These are phyloP conservation scores for Taphrina flavorubra DNA, from an alignment of 1,139 yeast species.

Conservation along the genomic window DNA sequence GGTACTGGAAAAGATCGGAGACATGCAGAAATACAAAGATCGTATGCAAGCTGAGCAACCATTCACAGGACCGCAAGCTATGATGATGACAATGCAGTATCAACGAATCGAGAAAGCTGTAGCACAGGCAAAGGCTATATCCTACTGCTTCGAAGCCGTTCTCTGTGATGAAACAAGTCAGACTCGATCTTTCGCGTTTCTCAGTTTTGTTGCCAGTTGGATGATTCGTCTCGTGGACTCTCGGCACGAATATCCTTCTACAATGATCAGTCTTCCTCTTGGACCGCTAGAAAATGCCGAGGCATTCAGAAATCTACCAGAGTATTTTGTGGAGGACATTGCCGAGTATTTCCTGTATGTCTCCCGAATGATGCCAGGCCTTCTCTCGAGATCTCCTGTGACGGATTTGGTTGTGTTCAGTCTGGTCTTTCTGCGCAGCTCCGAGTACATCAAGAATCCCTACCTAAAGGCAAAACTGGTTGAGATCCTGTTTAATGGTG, in stretches of 20 bases:
- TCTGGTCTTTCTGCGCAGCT: conserved; percentile 77
- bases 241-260: conserved; percentile 64
- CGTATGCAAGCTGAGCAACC: conserved; percentile 51
- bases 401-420: conserved; percentile 68
- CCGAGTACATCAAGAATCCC: conserved; percentile 86
- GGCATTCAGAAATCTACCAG: conserved; percentile 77
- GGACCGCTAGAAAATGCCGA: conserved; percentile 55
- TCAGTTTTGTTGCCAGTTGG: conserved; percentile 76
- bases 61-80: conserved; percentile 49
- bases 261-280: conserved; percentile 67
- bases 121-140: conserved; percentile 56
- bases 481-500: conserved; percentile 79
- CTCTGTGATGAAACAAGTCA: conserved; percentile 64
- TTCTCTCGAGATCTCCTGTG: conserved; percentile 46
- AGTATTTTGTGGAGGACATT: conserved; percentile 82
- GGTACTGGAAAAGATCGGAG: conserved; percentile 60
- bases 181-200: conserved; percentile 72
- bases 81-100: conserved; percentile 47
- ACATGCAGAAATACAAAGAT: conserved; percentile 60
- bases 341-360: conserved; percentile 73
- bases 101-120: conserved; percentile 58
- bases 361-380: conserved; percentile 57
- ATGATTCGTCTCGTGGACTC: conserved; percentile 77
- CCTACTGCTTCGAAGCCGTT: conserved; percentile 65
- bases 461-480: conserved; percentile 85